A percentile compares a stretch with the other conserved stretches of the same genome.
Evolutionary conservation across 768 basidiomycete species (phyloP).

Genomic region (Lactarius hatsudake): DNA sequence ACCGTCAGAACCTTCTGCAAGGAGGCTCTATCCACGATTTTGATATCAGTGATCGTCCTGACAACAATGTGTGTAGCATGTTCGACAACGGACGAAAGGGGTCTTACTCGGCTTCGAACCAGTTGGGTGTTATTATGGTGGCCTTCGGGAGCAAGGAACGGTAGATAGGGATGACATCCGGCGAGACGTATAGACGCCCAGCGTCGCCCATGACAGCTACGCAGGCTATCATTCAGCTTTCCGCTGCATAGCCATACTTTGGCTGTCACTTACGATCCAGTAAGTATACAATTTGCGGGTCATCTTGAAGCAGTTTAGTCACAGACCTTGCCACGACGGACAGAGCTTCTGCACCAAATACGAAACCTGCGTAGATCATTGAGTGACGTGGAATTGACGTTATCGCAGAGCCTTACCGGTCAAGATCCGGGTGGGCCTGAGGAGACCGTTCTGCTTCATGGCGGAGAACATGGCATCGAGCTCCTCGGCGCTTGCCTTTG

Average conservation of each 20-base stretch:
- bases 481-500: slow-evolving; percentile 73
- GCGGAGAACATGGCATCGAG: slow-evolving; percentile 69
- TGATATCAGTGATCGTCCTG: slow-evolving; percentile 73
- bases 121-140: slow-evolving; percentile 94
- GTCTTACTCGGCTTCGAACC: slow-evolving; percentile 93
- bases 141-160: slow-evolving; percentile 75
- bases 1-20: slow-evolving; percentile 65
- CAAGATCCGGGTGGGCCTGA: slow-evolving; percentile 68
- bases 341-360: slow-evolving; percentile 80
- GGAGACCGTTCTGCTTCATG: slow-evolving; percentile 74
- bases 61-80: not conserved
- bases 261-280: slow-evolving; percentile 72
- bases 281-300: slow-evolving; percentile 72
- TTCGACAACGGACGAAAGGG: slow-evolving; percentile 12
- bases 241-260: not conserved
- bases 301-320: slow-evolving; percentile 53
- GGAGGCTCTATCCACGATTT: slow-evolving; percentile 63
- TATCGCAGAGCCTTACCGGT: slow-evolving; percentile 52
- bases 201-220: slow-evolving; percentile 94
- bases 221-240: not conserved
- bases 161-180: slow-evolving; percentile 86
- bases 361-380: slow-evolving; percentile 60
- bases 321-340: slow-evolving; percentile 62
- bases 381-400: not conserved
- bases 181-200: slow-evolving; percentile 82